Evolutionary conservation across 2,329 filamentous ascomycete species (phyloP), one percentile per base, ranked within the genome.

Genomic region (Coniosporium tulheliwenetii): DNA sequence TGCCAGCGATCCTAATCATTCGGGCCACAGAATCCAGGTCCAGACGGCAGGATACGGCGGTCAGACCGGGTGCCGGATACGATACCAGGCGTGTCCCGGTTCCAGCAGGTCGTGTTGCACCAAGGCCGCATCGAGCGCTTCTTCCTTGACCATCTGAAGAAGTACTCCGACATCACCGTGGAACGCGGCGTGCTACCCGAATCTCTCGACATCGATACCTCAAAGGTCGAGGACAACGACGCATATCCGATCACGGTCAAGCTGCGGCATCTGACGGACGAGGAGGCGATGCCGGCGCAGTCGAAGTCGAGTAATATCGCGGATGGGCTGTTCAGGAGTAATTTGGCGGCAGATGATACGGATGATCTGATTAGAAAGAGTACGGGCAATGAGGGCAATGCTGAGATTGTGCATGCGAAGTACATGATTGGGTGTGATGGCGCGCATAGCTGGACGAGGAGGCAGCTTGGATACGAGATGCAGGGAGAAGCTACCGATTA

Each of bases 71-170:
- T 79, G 13, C 67, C 72, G 0, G 77, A 83, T 54, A 79, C 72
- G 0, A 72, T 73, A 37, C 66, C 69, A 0, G 75, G 73, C 0
- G 62, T 80, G 39, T 77, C 69, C 76, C 54, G 58, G 41, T 80
- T 78, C 46, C 69, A 72, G 42, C 69, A 81, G 47, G 68, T 73
- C 5, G 71, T 80, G 1, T 55, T 85, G 19, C 76, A 81, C 48
- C 80, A 85, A 58, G 80, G 78, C 2, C 71, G 78, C 0, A 77
- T 84, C 43, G 79, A 85, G 52, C 61, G 71, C 1, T 79, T 52
- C 43, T 51, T 56, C 34, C 41, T 52, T 9, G 51, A 53, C 40
- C 38, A 40, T 14, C 49, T 56, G 10, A 35, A 43, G n/a, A 60
- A 71, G 40, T 56, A 71, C 48, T 70, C 68, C 2, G 66, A 70